Percentiles rank a stretch among this genome's conserved stretches.
Conservation (phyloP, 768 basidiomycete genomes). For the Leccinum subgranulosum region DNA sequence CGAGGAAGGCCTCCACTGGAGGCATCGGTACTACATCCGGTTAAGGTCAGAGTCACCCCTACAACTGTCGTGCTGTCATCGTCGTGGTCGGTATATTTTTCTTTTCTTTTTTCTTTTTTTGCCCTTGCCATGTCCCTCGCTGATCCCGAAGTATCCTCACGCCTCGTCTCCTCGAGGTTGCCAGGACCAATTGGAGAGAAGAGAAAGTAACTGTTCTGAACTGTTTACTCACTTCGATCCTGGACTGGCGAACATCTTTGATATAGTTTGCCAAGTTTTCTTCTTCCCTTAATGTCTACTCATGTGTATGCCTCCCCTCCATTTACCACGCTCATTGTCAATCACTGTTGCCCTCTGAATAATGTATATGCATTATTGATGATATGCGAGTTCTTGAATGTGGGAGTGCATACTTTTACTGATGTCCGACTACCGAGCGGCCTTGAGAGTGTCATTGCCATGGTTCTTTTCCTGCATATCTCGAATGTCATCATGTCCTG, state of each 20-base stretch:
- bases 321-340: conserved; percentile 13
- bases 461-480: background rate
- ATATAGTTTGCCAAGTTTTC: conserved; percentile 13
- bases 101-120: conserved; percentile 20
- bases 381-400: background rate
- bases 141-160: conserved; percentile 19
- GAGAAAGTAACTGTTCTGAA: conserved; percentile 13
- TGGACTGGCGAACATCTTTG: conserved; percentile 15
- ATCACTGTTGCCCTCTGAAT: conserved; percentile 19
- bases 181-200: conserved; percentile 20
- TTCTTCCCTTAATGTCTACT: conserved; percentile 12
- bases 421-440: background rate
- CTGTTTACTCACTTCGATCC: conserved; percentile 4
- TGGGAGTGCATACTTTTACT: background rate
- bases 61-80: background rate
- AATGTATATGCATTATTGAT: conserved; percentile 8
- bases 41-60: conserved; percentile 10
- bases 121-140: conserved; percentile 9
- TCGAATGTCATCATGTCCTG: background rate
- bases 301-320: conserved; percentile 12
- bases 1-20: conserved; percentile 48
- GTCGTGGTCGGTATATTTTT: conserved; percentile 2
- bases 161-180: conserved; percentile 20
- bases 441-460: background rate
- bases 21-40: conserved; percentile 17